Base-by-base conservation (phyloP, 768 basidiomycete species). In the Lentinula guzmanii region DNA sequence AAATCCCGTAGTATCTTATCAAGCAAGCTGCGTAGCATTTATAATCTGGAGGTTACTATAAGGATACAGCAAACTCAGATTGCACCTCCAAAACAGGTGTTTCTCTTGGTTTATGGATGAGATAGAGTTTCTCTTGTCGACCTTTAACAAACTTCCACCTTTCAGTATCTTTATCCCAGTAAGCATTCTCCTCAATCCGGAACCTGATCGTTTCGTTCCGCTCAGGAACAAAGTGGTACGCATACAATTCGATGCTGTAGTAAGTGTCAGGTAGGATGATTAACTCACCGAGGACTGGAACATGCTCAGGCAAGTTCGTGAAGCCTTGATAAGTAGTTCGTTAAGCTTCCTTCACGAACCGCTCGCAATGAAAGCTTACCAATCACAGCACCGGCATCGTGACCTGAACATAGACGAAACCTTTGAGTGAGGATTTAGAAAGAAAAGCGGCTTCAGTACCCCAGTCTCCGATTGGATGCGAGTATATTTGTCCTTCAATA, bases 401-500 rank as follows among this genome's bases (percentile, higher is more conserved):
- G 82, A 15, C 55, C 55, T 56, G 37, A 15, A 34, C 52, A 21
- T 9, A 53, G 15, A 39, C 24, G 52, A 15, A 39, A 10, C 39
- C 18, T 53, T 10, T 28, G 5, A 42, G 41, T 31, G 24, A 31
- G 5, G 6, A 5, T 33, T 31, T 11, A 33, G n/a, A 15, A 33
- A 16, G 55, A 43, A 18, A 43, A 2, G 28, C 5, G 4, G 13
- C 55, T 4, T 48, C n/a, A 28, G 28, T 28, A 56, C 82, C 83
- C 75, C 78, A 83, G 64, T 82, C 82, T 28, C 83, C 80, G 45
- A 84, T 83, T 6, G 83, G 81, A 70, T 84, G 81, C 35, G 71
- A 79, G 63, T 78, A 84, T 34, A 83, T 76, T 65, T 78, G 76
- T 0, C 83, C 83, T 37, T 77, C 66, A 52, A 84, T 76, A 3